Conservation (phyloP, 768 basidiomycete genomes). For the Boletus subcaerulescens region DNA sequence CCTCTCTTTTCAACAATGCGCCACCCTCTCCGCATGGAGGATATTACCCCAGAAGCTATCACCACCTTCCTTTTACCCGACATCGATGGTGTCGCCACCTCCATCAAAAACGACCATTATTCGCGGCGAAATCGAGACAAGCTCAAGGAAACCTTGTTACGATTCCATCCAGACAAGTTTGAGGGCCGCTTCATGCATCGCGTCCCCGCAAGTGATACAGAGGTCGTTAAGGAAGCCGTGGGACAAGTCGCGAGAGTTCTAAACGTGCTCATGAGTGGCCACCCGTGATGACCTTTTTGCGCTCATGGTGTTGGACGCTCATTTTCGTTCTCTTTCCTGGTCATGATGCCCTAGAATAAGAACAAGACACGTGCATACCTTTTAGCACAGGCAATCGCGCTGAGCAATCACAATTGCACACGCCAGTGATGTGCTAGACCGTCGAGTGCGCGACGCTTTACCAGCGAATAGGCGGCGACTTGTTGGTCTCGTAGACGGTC, state of each 20-base stretch:
- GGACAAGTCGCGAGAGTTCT: conserved; percentile 62
- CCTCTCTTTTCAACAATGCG: conserved; percentile 41
- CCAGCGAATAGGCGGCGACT: too few relatives aligned
- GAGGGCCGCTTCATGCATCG: conserved; percentile 65
- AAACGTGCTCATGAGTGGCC: conserved; percentile 49
- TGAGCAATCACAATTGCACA: too few relatives aligned
- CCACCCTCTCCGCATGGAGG: conserved; percentile 36
- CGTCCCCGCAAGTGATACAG: conserved; percentile 45
- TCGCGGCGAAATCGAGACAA: conserved; percentile 56
- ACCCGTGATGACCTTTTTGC: not conserved
- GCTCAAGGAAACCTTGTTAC: conserved; percentile 62
- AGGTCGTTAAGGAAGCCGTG: conserved; percentile 54
- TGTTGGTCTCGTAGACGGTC: too few relatives aligned
- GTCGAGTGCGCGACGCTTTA: too few relatives aligned
- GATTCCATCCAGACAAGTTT: conserved; percentile 83
- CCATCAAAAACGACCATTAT: conserved; percentile 20
- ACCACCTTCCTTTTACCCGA: conserved; percentile 52
- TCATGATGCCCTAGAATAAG: too few relatives aligned
- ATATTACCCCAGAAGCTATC: conserved; percentile 55
- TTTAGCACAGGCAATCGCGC: too few relatives aligned
- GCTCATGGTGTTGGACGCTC: too few relatives aligned
- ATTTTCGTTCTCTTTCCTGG: too few relatives aligned
- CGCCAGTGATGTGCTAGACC: too few relatives aligned
- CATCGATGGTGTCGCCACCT: not conserved
- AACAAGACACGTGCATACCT: too few relatives aligned